These are phyloP conservation scores for Pholiota microspora DNA, from an alignment of 768 basidiomycete species.

Conservation along the genomic window DNA sequence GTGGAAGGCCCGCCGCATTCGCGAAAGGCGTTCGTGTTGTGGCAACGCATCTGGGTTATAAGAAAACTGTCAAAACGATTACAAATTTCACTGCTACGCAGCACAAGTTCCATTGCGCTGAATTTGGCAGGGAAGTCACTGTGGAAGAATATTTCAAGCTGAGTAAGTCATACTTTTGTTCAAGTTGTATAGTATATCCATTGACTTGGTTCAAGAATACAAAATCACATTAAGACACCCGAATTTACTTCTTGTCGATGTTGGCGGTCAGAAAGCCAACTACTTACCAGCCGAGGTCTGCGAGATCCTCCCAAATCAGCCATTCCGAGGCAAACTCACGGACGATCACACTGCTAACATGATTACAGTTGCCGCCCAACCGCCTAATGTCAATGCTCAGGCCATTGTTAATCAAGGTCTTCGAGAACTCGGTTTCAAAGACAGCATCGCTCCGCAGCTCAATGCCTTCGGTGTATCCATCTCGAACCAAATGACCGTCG, in stretches of 20 bases:
- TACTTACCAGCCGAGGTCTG: slow-evolving; percentile 73
- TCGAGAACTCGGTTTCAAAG: slow-evolving; percentile 53
- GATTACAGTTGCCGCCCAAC: slow-evolving; percentile 70
- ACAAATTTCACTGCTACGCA: slow-evolving; percentile 44
- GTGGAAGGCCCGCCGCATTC: slow-evolving; percentile 59
- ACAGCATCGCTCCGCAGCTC: slow-evolving; percentile 36
- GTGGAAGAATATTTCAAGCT: slow-evolving; percentile 67
- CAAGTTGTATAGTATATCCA: slow-evolving; percentile 27
- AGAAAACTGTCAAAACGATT: slow-evolving; percentile 65
- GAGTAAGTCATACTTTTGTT: slow-evolving; percentile 43
- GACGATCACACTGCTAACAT: slow-evolving; percentile 70
- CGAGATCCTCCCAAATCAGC: slow-evolving; percentile 64
- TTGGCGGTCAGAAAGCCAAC: slow-evolving; percentile 47
- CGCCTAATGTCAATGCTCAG: slow-evolving; percentile 65
- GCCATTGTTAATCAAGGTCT: slow-evolving; percentile 65
- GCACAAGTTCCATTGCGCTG: slow-evolving; percentile 55
- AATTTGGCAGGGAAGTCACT: slow-evolving; percentile 49
- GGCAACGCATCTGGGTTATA: slow-evolving; percentile 71
- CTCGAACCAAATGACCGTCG: slow-evolving; percentile 58
- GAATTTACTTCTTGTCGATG: slow-evolving; percentile 56
- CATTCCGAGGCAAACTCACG: slow-evolving; percentile 67
- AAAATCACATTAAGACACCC: slow-evolving; percentile 47
- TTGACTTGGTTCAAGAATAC: slow-evolving; percentile 47
- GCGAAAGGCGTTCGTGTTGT: slow-evolving; percentile 64
- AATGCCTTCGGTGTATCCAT: slow-evolving; percentile 62